Conservation (phyloP, 352 stramenopile species). For the Pythium sukuiense region DNA sequence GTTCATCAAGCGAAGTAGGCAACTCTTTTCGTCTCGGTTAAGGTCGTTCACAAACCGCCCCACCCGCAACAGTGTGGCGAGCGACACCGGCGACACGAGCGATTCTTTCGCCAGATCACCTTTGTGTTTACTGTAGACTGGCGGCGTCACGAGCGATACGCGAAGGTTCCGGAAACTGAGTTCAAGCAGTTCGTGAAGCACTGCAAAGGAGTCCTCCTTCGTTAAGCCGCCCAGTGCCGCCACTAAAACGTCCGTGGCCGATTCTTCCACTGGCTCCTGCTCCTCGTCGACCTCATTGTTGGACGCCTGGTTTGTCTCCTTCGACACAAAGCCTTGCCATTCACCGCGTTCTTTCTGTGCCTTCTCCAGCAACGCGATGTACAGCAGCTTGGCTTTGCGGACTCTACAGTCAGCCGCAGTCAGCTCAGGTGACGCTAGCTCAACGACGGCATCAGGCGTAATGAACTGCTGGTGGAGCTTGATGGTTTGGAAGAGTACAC, state of each 20-base stretch:
- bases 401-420: slow-evolving; percentile 35
- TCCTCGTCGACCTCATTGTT: slow-evolving; percentile 1
- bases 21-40: slow-evolving; percentile 48
- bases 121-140: slow-evolving; percentile 50
- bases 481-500: slow-evolving; percentile 48
- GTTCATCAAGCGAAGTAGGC: slow-evolving; percentile 50
- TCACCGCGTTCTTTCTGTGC: slow-evolving; percentile 68
- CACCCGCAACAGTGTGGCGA: slow-evolving; percentile 48
- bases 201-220: slow-evolving; percentile 33
- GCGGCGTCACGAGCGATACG: slow-evolving; percentile 41
- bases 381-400: slow-evolving; percentile 64
- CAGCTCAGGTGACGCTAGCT: slow-evolving; percentile 12
- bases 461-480: slow-evolving; percentile 37
- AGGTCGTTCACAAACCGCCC: slow-evolving; percentile 46
- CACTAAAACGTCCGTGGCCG: slow-evolving; percentile 22
- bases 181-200: slow-evolving; percentile 64
- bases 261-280: slow-evolving; percentile 21
- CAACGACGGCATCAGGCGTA: background rate
- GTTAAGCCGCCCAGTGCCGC: slow-evolving; percentile 14
- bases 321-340: slow-evolving; percentile 55
- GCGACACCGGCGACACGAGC: slow-evolving; percentile 38
- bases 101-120: slow-evolving; percentile 35
- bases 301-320: background rate
- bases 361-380: slow-evolving; percentile 61
- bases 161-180: slow-evolving; percentile 74